Percentiles rank a stretch among this genome's conserved stretches.
Evolutionary conservation across 176 grass and related monocot genomes (phyloP).

Genomic region (Tuctoria greenei): DNA sequence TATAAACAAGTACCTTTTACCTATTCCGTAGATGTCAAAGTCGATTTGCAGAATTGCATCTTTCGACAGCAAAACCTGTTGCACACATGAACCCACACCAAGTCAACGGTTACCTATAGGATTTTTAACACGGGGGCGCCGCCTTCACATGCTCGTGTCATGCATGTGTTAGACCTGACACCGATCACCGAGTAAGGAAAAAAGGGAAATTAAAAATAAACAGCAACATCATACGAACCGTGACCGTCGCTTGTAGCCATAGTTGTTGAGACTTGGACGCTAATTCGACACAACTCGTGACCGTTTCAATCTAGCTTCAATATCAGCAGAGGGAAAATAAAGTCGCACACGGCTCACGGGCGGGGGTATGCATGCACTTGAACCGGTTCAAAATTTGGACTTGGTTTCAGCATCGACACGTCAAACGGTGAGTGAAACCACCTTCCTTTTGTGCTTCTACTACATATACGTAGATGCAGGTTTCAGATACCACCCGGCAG

Average conservation of each 20-base stretch:
- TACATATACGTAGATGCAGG: background rate
- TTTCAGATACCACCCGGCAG: background rate
- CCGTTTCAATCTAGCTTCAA: slow-evolving; percentile 7
- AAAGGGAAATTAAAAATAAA: background rate
- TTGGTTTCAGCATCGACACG: slow-evolving; percentile 25
- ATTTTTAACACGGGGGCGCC: background rate
- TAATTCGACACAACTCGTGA: slow-evolving; percentile 19
- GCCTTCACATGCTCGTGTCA: background rate
- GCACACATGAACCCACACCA: background rate
- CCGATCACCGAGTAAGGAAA: background rate
- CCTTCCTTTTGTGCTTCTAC: background rate
- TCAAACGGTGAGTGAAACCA: slow-evolving; percentile 5
- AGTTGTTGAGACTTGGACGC: slow-evolving; percentile 13
- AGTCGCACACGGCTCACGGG: background rate
- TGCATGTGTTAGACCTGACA: background rate
- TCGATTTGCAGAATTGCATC: too few relatives aligned
- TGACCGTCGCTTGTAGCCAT: background rate
- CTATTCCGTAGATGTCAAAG: too few relatives aligned
- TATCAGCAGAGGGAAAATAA: background rate
- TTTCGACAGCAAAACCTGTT: too few relatives aligned
- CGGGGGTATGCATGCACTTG: background rate
- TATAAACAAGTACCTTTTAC: too few relatives aligned
- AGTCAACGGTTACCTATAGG: background rate
- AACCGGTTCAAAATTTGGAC: slow-evolving; percentile 31
- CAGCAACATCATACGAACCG: background rate